Evolutionary conservation across 331 rosid genomes (phyloP).

Genomic region (Prunus yedoensis): DNA sequence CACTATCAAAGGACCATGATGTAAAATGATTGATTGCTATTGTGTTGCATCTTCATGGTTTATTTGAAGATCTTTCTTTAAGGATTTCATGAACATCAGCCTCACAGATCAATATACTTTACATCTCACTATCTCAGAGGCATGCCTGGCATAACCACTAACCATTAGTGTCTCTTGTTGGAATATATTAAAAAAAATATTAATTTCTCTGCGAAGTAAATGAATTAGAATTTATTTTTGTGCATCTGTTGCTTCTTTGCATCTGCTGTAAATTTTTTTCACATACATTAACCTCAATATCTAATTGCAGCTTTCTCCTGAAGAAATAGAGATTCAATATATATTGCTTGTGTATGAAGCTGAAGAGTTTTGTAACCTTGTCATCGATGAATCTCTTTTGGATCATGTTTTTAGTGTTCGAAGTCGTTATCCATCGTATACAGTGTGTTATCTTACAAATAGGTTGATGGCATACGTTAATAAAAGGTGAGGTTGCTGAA

Average conservation of each 20-base stretch:
- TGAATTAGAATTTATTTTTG: neutral
- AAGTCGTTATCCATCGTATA: conserved; percentile 71
- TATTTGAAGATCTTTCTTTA: neutral
- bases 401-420: conserved; percentile 55
- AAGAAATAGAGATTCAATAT: conserved; percentile 64
- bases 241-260: conserved; percentile 1
- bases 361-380: conserved; percentile 66
- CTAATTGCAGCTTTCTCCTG: conserved; percentile 51
- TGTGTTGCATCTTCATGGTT: conserved; percentile 7
- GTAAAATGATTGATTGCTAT: neutral
- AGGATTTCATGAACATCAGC: neutral
- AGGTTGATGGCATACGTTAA: conserved; percentile 70
- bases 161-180: neutral
- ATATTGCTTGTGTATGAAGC: conserved; percentile 72
- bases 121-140: neutral
- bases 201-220: neutral
- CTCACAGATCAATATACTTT: too few species aligned
- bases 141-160: neutral
- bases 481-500: conserved; percentile 58
- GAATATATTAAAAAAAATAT: neutral
- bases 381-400: conserved; percentile 52
- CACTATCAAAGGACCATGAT: neutral
- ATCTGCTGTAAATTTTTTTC: conserved; percentile 26
- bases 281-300: conserved; percentile 30
- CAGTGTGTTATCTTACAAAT: conserved; percentile 82